Evolutionary conservation across 1,139 yeast species (phyloP), one percentile per base, ranked within the genome.

Genomic region (Pichia sp.): DNA sequence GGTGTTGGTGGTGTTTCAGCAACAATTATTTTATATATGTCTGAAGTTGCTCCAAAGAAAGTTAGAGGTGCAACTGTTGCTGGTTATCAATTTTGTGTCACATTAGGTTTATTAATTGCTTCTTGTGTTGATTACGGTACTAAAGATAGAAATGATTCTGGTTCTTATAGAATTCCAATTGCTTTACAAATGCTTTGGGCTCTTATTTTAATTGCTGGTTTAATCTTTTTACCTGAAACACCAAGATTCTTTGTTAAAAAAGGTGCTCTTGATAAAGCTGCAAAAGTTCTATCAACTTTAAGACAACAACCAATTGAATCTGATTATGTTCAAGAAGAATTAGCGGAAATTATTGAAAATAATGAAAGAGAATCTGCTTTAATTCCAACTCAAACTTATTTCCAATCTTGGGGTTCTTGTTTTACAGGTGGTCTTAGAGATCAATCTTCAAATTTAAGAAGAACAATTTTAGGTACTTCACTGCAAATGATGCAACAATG

Each of bases 1-100:
- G 86, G 84, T 60, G 84, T 83, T 47, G 90, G 90, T 56, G 71
- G 73, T 36, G 74, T 82, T 34, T 73, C 87, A 20, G 82, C 84
- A 34, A 67, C 78, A 43, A 73, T 78, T 45, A 87, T 87, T 37
- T 66, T 82, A 63, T 82, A 82, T 62, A 81, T 81, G 66, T 73
- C 84, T 47, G 90, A 83, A 66, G 72, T 80, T 52, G 75, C 87
- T 33, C 90, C 90, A 48, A 80, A 73, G 60, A 72, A 73, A 55
- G 68, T 80, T 50, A 74, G 92, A 67, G 92, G 90, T 62, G 75
- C 87, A 30, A 65, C 74, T 52, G 87, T 82, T 39, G 74, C 82
- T 37, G 73, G 82, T 54, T 82, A 78, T 70, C 87, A 83, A 65
- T 73, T 79, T 58, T 73, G 75, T 62, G 76, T 82, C 59, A 81